Evolutionary conservation across 768 basidiomycete genomes (phyloP).

Genomic region (Auricularia sp.): DNA sequence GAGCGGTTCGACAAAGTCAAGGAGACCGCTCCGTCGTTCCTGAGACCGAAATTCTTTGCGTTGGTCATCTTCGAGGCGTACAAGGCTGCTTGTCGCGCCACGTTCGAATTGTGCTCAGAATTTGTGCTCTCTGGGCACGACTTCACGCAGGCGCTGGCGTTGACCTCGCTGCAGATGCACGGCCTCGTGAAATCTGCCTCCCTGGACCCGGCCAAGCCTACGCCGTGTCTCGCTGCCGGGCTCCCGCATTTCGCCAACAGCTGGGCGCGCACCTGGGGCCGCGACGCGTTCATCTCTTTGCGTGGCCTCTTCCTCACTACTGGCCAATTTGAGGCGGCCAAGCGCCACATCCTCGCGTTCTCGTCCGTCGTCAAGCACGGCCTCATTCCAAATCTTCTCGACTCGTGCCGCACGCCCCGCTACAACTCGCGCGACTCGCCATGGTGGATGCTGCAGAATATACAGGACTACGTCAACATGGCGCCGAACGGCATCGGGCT

Average conservation of each 20-base stretch:
- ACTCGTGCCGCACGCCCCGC: constrained; percentile 79
- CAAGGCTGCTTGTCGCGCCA: constrained; percentile 76
- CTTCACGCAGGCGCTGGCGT: constrained; percentile 83
- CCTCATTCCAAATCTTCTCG: constrained; percentile 89
- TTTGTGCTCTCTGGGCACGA: constrained; percentile 76
- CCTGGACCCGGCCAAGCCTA: constrained; percentile 56
- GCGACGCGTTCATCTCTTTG: constrained; percentile 88
- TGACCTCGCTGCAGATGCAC: constrained; percentile 83
- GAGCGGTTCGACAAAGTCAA: constrained; percentile 81
- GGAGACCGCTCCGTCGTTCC: constrained; percentile 62
- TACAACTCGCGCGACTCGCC: constrained; percentile 97
- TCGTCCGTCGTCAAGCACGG: constrained; percentile 68
- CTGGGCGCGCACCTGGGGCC: constrained; percentile 97
- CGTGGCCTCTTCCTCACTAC: constrained; percentile 80
- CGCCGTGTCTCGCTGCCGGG: constrained; percentile 86
- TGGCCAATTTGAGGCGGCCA: constrained; percentile 27
- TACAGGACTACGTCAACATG: constrained; percentile 81
- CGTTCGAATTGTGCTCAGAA: constrained; percentile 79
- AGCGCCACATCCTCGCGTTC: constrained; percentile 19
- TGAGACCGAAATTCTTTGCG: constrained; percentile 95
- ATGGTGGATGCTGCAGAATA: constrained; percentile 99
- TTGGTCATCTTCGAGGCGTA: constrained; percentile 84
- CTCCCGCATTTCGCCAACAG: constrained; percentile 86
- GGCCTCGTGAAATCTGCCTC: constrained; percentile 87
- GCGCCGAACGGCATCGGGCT: constrained; percentile 79